Conservation (phyloP, 1,284 basidiomycete species). For the Leccinum subrobustum region DNA sequence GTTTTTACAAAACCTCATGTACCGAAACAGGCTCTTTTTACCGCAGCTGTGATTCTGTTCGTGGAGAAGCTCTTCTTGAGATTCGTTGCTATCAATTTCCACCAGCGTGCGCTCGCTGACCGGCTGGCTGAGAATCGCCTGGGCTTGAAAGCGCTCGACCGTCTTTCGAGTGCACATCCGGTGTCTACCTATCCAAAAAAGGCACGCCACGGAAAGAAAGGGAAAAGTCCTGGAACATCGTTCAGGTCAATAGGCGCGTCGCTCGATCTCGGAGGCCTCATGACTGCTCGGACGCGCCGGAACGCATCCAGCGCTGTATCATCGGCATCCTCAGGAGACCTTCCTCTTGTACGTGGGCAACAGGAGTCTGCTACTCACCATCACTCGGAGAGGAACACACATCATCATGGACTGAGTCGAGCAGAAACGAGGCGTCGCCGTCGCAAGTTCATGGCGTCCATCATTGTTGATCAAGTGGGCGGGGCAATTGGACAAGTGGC, state of each 20-base stretch:
- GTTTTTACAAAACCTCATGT: slow-evolving; percentile 2
- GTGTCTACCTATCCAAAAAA: slow-evolving; percentile 30
- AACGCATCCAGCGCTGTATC: slow-evolving; percentile 24
- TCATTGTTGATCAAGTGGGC: slow-evolving; percentile 71
- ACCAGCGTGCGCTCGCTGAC: slow-evolving; percentile 70
- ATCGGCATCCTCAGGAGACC: slow-evolving; percentile 6
- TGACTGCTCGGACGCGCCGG: slow-evolving; percentile 26
- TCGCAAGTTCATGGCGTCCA: slow-evolving; percentile 54
- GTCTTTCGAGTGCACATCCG: slow-evolving; percentile 62
- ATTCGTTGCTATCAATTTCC: slow-evolving; percentile 77
- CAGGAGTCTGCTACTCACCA: slow-evolving; percentile 24
- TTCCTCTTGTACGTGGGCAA: slow-evolving; percentile 7
- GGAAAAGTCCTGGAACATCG: slow-evolving; percentile 31
- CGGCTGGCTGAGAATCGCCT: slow-evolving; percentile 67
- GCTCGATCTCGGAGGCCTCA: slow-evolving; percentile 29
- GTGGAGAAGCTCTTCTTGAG: slow-evolving; percentile 71
- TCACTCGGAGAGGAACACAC: slow-evolving; percentile 14
- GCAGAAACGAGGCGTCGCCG: slow-evolving; percentile 43
- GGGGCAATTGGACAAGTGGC: slow-evolving; percentile 71
- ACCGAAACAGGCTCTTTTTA: slow-evolving; percentile 56
- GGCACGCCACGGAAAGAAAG: slow-evolving; percentile 34
- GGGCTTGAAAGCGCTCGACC: slow-evolving; percentile 66
- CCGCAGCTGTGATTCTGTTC: slow-evolving; percentile 59
- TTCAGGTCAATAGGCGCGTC: slow-evolving; percentile 32
- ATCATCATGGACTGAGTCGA: slow-evolving; percentile 22